Base-by-base conservation (phyloP, 2,329 filamentous ascomycete genomes). In the Teratosphaeria nubilosa region DNA sequence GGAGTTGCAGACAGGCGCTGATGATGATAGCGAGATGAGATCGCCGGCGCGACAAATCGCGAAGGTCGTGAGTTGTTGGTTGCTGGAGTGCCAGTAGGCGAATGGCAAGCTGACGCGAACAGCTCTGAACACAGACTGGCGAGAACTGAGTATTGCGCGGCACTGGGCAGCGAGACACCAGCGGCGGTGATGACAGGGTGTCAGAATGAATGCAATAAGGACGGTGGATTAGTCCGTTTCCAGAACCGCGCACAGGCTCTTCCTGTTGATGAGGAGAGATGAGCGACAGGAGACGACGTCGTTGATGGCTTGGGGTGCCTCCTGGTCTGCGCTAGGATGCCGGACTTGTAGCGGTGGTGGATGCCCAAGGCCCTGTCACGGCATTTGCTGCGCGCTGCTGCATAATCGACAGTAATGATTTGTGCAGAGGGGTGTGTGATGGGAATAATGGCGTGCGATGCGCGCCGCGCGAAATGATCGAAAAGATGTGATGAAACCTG, bases 151-250 rank as follows among this genome's bases (percentile, higher is more conserved):
- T 41, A 41, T 41, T 41, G 34, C 34, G 34, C 13, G 34, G 34
- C 34, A 41, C 56, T 53, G 48, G 41, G 58, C 57, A 60, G 59
- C 34, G 64, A 62, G 56, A 64, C 60, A 62, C 62, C 61, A 65
- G 65, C 63, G 59, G 63, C 56, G 53, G 56, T 54, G 16, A 56
- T 54, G 16, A 56, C 57, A 34, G 59, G 56, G 53, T 48, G 52
- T 22, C 37, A 27, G 54, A 59, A 50, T 48, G 57, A 54, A 24
- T 56, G 59, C 30, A 60, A 60, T 60, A 22, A 48, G 41, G 51
- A 60, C 55, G 57, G 41, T 41, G 51, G 13, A 41, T 56, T 58
- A 56, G 56, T 31, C 59, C 54, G 20, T 31, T 60, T 59, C 59
- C 45, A 60, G 59, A 60, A 60, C 32, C 24, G 48, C 30, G 59